Conservation (phyloP, 768 basidiomycete species). For the Suillus placidus region DNA sequence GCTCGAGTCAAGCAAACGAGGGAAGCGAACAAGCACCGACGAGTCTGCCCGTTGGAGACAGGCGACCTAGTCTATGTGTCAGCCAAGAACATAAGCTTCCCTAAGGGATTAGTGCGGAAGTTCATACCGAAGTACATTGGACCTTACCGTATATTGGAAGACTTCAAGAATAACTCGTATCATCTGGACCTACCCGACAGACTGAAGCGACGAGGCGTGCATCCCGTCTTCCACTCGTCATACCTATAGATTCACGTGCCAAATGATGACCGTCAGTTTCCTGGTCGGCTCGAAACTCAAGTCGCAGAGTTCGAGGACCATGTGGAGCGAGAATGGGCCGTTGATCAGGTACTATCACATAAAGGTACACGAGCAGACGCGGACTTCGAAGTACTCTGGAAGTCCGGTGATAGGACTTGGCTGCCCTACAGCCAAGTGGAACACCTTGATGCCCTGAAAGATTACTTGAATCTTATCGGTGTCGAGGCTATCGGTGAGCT, state of each 20-base stretch:
- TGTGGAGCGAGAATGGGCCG: neutral
- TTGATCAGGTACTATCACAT: neutral
- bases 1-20: slow-evolving; percentile 28
- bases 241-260: slow-evolving; percentile 34
- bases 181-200: slow-evolving; percentile 29
- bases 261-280: slow-evolving; percentile 37
- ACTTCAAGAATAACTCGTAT: slow-evolving; percentile 20
- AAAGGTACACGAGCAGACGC: neutral
- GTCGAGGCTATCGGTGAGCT: neutral
- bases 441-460: too few species aligned
- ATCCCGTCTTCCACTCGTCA: slow-evolving; percentile 36
- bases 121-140: slow-evolving; percentile 40
- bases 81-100: slow-evolving; percentile 38
- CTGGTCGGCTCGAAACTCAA: slow-evolving; percentile 26
- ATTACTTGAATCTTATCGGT: too few species aligned
- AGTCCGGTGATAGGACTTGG: too few species aligned
- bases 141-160: slow-evolving; percentile 28
- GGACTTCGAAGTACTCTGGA: too few species aligned
- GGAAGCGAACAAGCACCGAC: slow-evolving; percentile 25
- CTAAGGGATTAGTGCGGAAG: slow-evolving; percentile 31
- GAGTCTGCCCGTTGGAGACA: slow-evolving; percentile 14
- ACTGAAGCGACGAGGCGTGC: slow-evolving; percentile 29
- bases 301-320: slow-evolving; percentile 26
- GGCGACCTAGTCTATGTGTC: slow-evolving; percentile 37
- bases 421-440: too few species aligned